A percentile compares a stretch with the other conserved stretches of the same genome.
phyloP scores from a whole-genome alignment of 2,329 filamentous ascomycete species.

The Arthrocladium fulminans region DNA sequence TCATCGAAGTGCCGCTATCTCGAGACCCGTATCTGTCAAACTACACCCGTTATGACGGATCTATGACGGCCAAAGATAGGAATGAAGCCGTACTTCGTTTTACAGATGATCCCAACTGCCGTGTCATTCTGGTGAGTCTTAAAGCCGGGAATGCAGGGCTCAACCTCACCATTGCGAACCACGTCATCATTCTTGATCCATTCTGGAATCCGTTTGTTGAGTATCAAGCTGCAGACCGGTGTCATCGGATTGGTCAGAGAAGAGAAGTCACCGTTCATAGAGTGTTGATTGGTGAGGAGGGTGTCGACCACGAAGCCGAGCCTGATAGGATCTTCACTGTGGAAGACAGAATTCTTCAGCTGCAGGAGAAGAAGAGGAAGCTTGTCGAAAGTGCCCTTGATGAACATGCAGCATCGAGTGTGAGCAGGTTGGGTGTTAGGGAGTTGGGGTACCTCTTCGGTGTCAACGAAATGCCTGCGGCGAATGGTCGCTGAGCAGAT shows the following conservation, averaged over 20 bases:
- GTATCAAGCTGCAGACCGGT: slow-evolving; percentile 83
- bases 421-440: slow-evolving; percentile 56
- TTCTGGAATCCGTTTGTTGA: slow-evolving; percentile 84
- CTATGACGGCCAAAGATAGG: slow-evolving; percentile 58
- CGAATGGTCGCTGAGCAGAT: neutral
- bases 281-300: slow-evolving; percentile 54
- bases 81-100: slow-evolving; percentile 61
- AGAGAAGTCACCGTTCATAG: slow-evolving; percentile 69
- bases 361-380: slow-evolving; percentile 70
- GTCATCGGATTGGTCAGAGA: slow-evolving; percentile 76
- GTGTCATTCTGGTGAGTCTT: slow-evolving; percentile 67
- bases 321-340: slow-evolving; percentile 47
- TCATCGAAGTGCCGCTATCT: slow-evolving; percentile 62
- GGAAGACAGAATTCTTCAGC: slow-evolving; percentile 71
- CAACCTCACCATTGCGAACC: slow-evolving; percentile 72
- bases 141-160: slow-evolving; percentile 78
- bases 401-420: slow-evolving; percentile 57
- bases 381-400: slow-evolving; percentile 73
- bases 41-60: slow-evolving; percentile 67
- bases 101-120: slow-evolving; percentile 50
- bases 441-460: slow-evolving; percentile 66
- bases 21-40: slow-evolving; percentile 33
- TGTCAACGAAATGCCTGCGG: slow-evolving; percentile 11
- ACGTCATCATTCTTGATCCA: slow-evolving; percentile 83
- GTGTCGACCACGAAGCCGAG: slow-evolving; percentile 2